Conservation (phyloP, 2,329 filamentous ascomycete species). For the Colletotrichum salicis region DNA sequence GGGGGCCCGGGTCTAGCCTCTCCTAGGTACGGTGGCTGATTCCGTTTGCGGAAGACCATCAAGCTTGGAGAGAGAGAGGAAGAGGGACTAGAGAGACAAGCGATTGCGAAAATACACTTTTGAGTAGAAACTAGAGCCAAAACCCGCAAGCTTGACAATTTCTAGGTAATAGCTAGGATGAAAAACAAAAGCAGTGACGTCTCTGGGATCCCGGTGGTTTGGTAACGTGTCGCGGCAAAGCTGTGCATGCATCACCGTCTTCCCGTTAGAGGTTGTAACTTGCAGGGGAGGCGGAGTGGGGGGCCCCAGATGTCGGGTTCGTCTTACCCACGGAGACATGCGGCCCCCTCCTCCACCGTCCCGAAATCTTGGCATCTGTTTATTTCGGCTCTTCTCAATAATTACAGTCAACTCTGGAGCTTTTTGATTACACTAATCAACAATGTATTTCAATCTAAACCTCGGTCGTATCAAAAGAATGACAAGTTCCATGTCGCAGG, state of each 20-base stretch:
- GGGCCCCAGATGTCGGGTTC: not conserved
- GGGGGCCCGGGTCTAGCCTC: not conserved
- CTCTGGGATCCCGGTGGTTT: too few relatives aligned
- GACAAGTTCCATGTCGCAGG: not conserved
- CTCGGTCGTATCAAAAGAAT: too few relatives aligned
- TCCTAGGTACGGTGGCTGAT: not conserved
- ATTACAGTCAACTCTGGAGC: not conserved
- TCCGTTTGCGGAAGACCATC: not conserved
- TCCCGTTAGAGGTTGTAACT: not conserved
- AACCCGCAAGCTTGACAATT: not conserved
- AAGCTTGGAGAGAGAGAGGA: not conserved
- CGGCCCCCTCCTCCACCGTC: not conserved
- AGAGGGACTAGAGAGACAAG: not conserved
- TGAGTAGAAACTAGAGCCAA: not conserved
- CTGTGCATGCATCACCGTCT: not conserved
- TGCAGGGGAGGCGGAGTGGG: not conserved
- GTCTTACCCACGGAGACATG: not conserved
- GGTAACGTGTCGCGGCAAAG: not conserved
- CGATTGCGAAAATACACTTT: not conserved
- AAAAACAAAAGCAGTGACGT: not conserved
- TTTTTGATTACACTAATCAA: not conserved
- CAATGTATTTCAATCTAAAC: too few relatives aligned
- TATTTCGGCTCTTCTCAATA: not conserved
- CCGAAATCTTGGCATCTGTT: not conserved
- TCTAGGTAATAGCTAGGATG: not conserved